These are phyloP conservation scores for Pholiota microspora DNA, from an alignment of 768 basidiomycete genomes.

Conservation along the genomic window DNA sequence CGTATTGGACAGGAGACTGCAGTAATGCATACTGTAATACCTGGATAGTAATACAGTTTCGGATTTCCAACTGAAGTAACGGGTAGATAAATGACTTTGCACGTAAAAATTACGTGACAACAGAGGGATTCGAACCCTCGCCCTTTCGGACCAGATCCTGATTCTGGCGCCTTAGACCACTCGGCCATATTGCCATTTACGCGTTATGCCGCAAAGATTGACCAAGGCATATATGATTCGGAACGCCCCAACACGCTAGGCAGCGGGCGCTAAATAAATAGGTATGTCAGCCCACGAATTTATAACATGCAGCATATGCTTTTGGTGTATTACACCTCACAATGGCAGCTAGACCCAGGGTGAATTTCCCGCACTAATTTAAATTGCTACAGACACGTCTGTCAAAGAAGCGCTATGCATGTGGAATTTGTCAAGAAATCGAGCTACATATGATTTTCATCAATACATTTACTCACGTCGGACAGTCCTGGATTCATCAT, in stretches of 20 bases:
- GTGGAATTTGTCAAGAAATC: background rate
- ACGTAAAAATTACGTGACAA: slow-evolving; percentile 15
- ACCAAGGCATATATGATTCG: background rate
- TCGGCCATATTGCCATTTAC: slow-evolving; percentile 12
- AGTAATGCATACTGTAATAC: background rate
- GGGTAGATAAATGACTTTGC: background rate
- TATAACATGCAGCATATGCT: too few relatives aligned
- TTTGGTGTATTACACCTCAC: too few relatives aligned
- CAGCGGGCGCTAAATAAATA: too few relatives aligned
- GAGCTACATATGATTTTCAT: background rate
- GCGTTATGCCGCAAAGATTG: too few relatives aligned
- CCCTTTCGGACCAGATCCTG: slow-evolving; percentile 24
- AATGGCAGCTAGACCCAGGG: too few relatives aligned
- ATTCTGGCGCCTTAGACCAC: slow-evolving; percentile 13
- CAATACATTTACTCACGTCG: background rate
- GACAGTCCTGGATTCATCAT: background rate
- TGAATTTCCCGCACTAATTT: too few relatives aligned
- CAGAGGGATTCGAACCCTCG: slow-evolving; percentile 28
- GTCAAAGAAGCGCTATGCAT: background rate
- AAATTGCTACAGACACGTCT: too few relatives aligned
- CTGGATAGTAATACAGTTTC: background rate
- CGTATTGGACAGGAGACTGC: too few relatives aligned
- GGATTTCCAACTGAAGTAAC: background rate
- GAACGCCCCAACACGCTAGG: too few relatives aligned
- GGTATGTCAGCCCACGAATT: too few relatives aligned